Evolutionary conservation across 441 rosid genomes (phyloP).

Genomic region (Pelargonium myrrhifolium): DNA sequence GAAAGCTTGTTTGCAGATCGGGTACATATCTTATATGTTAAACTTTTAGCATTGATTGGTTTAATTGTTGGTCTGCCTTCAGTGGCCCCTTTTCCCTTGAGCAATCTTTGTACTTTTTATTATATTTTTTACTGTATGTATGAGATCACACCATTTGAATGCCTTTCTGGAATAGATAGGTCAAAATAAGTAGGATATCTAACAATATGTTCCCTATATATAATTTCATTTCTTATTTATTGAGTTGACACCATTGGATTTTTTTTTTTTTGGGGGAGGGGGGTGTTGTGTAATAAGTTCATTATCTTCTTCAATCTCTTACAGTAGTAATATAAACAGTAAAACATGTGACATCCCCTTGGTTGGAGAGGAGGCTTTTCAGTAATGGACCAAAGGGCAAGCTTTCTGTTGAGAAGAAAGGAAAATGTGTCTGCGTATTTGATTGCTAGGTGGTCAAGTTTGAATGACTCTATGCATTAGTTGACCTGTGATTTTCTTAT

Average conservation of each 20-base stretch:
- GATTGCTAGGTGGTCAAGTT: conserved; percentile 1
- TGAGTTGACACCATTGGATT: not conserved
- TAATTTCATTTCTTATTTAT: not conserved
- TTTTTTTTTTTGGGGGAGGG: no score
- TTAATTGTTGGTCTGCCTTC: not conserved
- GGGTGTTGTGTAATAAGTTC: no score
- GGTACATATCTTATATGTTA: conserved; percentile 29
- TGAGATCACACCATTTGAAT: not conserved
- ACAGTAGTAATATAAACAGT: no score
- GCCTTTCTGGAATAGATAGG: not conserved
- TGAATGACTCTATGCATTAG: not conserved
- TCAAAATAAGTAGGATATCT: not conserved
- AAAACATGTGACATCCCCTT: not conserved
- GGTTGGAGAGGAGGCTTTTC: not conserved
- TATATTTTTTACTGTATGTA: not conserved
- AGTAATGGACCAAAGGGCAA: not conserved
- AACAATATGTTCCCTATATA: not conserved
- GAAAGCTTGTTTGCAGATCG: conserved; percentile 97
- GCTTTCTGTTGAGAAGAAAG: not conserved
- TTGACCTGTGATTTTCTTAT: not conserved
- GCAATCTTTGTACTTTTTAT: not conserved
- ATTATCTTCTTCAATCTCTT: not conserved
- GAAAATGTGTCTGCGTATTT: not conserved
- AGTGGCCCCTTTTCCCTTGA: not conserved
- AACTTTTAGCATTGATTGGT: not conserved